Percentiles rank a stretch among this genome's conserved stretches.
These are phyloP conservation scores for Exsudoporus floridanus DNA, from an alignment of 1,284 basidiomycete species.

Conservation along the genomic window DNA sequence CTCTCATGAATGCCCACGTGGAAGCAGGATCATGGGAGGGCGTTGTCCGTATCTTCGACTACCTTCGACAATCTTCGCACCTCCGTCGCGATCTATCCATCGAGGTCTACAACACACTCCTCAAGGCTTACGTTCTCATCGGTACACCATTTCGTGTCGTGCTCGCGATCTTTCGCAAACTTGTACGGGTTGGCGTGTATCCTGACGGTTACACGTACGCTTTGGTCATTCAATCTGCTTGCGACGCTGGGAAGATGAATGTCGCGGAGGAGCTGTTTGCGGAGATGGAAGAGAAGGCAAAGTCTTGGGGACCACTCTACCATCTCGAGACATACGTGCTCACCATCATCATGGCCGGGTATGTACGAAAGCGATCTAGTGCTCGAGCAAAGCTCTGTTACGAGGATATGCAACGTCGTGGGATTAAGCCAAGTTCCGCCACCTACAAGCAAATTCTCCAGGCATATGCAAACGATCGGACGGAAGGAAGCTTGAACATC, in stretches of 20 bases:
- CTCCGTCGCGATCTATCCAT: slow-evolving; percentile 46
- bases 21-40: slow-evolving; percentile 79
- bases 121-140: slow-evolving; percentile 84
- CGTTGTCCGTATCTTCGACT: slow-evolving; percentile 73
- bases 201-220: slow-evolving; percentile 74
- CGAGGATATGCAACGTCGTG: slow-evolving; percentile 70
- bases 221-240: slow-evolving; percentile 81
- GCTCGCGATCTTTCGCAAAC: slow-evolving; percentile 60
- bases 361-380: slow-evolving; percentile 60
- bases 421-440: slow-evolving; percentile 67
- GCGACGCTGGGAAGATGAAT: slow-evolving; percentile 69
- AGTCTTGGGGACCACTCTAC: slow-evolving; percentile 39
- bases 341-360: slow-evolving; percentile 85
- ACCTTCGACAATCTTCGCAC: slow-evolving; percentile 47
- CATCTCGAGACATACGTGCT: slow-evolving; percentile 62
- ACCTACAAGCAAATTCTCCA: slow-evolving; percentile 74
- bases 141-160: slow-evolving; percentile 76
- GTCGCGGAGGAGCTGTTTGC: slow-evolving; percentile 68
- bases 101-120: slow-evolving; percentile 72
- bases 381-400: slow-evolving; percentile 66
- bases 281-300: slow-evolving; percentile 57
- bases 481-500: slow-evolving; percentile 48
- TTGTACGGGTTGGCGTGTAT: slow-evolving; percentile 49
- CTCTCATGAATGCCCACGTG: slow-evolving; percentile 84
- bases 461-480: slow-evolving; percentile 54